Evolutionary conservation across 2,329 filamentous ascomycete species (phyloP).

Genomic region (Trichoderma brevicompactum): DNA sequence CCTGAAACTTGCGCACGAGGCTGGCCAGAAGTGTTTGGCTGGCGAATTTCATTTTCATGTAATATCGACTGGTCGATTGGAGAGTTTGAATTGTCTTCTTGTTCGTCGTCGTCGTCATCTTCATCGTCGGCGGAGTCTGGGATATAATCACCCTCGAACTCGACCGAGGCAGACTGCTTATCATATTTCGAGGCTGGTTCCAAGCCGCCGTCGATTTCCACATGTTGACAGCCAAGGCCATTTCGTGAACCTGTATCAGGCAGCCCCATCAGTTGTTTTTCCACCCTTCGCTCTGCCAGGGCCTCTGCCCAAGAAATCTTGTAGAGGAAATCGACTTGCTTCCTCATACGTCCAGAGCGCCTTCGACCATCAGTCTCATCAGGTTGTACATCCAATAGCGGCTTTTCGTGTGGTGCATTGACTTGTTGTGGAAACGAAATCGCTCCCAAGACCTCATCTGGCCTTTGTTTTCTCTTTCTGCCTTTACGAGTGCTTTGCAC

Average conservation of each 20-base stretch:
- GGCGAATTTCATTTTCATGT: conserved; percentile 19
- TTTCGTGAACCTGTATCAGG: conserved; percentile 20
- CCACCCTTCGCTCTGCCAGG: conserved; percentile 27
- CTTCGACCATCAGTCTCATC: conserved; percentile 30
- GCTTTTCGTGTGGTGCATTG: neutral
- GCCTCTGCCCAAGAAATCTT: conserved; percentile 40
- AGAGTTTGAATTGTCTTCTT: neutral
- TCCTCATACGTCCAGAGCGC: conserved; percentile 38
- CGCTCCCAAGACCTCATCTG: neutral
- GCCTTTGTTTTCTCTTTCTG: conserved; percentile 21
- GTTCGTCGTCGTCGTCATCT: neutral
- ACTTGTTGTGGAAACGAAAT: neutral
- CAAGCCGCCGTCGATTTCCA: conserved; percentile 19
- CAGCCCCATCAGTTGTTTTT: conserved; percentile 31
- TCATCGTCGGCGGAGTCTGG: conserved; percentile 21
- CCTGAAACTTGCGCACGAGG: neutral
- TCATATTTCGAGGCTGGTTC: neutral
- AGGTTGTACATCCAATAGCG: conserved; percentile 21
- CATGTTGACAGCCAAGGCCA: conserved; percentile 27
- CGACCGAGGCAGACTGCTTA: neutral
- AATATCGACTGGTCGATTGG: neutral
- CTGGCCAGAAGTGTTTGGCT: conserved; percentile 10
- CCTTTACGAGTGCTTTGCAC: neutral
- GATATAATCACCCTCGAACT: conserved; percentile 20
- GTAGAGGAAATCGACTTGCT: conserved; percentile 39